Conservation (phyloP, 1,284 basidiomycete species). For the Filobasidium uniguttulatum region DNA sequence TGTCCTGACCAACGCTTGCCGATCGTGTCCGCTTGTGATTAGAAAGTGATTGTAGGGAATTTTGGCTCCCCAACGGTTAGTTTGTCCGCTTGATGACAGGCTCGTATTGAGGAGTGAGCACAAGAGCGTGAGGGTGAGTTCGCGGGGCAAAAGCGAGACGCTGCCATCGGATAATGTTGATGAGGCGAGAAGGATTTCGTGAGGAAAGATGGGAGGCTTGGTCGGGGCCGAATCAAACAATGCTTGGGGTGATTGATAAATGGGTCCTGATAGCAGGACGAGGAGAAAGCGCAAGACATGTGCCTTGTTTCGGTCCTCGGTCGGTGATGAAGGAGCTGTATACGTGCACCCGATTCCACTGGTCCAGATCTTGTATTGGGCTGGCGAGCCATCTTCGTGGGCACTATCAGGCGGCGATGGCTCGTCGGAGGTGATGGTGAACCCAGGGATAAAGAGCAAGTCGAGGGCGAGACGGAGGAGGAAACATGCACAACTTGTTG, state of each 20-base stretch:
- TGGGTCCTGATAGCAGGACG: conserved; percentile 70
- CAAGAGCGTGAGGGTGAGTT: conserved; percentile 69
- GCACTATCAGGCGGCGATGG: neutral
- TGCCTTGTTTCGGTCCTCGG: conserved; percentile 64
- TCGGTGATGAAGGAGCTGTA: conserved; percentile 51
- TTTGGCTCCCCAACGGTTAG: conserved; percentile 28
- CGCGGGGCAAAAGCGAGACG: conserved; percentile 60
- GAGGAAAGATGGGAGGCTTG: neutral
- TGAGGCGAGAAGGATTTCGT: too few species aligned
- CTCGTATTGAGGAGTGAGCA: conserved; percentile 83
- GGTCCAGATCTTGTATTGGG: conserved; percentile 52
- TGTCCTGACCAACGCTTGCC: conserved; percentile 53
- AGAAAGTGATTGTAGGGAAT: conserved; percentile 79
- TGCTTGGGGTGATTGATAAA: conserved; percentile 65
- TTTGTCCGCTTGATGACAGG: conserved; percentile 44
- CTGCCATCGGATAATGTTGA: too few species aligned
- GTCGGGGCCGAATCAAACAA: conserved; percentile 48
- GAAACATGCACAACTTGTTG: conserved; percentile 62
- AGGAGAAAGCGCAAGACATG: conserved; percentile 76
- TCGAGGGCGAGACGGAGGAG: conserved; percentile 66
- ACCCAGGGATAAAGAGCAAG: conserved; percentile 77
- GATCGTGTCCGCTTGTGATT: conserved; percentile 64
- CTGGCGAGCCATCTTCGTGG: too few species aligned
- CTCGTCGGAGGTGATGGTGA: conserved; percentile 52
- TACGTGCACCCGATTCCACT: conserved; percentile 72